Conservation (phyloP, 179 eudicot species). For the Beta corolliflora region DNA sequence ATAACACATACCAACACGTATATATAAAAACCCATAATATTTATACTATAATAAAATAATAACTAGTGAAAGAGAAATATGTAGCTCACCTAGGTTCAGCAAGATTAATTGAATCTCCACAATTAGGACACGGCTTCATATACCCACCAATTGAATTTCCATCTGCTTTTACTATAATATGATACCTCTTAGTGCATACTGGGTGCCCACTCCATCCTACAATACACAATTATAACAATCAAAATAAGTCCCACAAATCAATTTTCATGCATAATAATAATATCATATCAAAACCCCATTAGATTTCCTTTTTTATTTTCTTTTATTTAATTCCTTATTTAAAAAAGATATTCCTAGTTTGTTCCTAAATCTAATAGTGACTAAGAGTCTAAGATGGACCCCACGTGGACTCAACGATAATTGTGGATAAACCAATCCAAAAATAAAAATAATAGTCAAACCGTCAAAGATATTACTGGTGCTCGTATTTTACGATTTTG, state of each 20-base stretch:
- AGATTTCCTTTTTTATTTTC: background rate
- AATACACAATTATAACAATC: background rate
- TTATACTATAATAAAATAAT: background rate
- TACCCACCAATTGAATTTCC: slow-evolving; percentile 70
- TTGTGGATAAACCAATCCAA: slow-evolving; percentile 20
- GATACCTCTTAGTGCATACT: slow-evolving; percentile 84
- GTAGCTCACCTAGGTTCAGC: slow-evolving; percentile 69
- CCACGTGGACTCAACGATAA: slow-evolving; percentile 7
- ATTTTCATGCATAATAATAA: background rate
- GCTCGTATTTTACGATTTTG: background rate
- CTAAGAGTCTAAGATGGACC: background rate
- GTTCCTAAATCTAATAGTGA: background rate
- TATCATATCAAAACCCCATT: background rate
- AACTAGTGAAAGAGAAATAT: background rate
- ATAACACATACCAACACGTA: too few species aligned
- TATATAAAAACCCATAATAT: too few species aligned
- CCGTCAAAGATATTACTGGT: background rate
- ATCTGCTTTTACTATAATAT: slow-evolving; percentile 85
- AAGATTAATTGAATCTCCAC: slow-evolving; percentile 61
- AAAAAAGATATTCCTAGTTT: background rate
- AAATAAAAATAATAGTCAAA: background rate
- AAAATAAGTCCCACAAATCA: too few species aligned
- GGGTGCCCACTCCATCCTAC: slow-evolving; percentile 97
- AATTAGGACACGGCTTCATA: slow-evolving; percentile 70
- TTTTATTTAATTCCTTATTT: background rate